Evolutionary conservation across 805 yeast species (phyloP).

Genomic region (Debaryomyces castellii): DNA sequence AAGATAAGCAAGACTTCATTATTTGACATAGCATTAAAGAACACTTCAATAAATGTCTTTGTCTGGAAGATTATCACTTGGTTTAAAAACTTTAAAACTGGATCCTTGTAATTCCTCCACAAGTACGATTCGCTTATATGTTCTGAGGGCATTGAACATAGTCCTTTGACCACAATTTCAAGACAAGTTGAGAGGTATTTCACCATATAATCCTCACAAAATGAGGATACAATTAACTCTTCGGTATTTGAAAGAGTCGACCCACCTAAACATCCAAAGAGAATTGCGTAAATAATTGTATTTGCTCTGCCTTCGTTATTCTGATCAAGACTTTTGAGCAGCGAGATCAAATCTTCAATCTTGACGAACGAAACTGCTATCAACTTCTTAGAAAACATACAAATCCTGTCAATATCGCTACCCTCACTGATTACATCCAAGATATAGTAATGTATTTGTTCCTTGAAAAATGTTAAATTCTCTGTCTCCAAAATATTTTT

Average conservation of each 20-base stretch:
- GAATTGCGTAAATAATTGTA: slow-evolving; percentile 7
- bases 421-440: not conserved
- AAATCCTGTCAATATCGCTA: slow-evolving; percentile 1
- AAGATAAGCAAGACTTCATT: slow-evolving; percentile 18
- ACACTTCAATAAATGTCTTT: slow-evolving; percentile 19
- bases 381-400: slow-evolving; percentile 14
- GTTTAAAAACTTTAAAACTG: slow-evolving; percentile 11
- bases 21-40: slow-evolving; percentile 14
- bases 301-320: slow-evolving; percentile 1
- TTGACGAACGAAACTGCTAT: slow-evolving; percentile 11
- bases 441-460: slow-evolving; percentile 7
- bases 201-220: slow-evolving; percentile 12
- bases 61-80: slow-evolving; percentile 16
- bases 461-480: slow-evolving; percentile 6
- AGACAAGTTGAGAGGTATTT: slow-evolving; percentile 11
- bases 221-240: slow-evolving; percentile 10
- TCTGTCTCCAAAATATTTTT: slow-evolving; percentile 5
- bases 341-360: not conserved
- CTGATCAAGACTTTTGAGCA: not conserved
- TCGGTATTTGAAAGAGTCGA: slow-evolving; percentile 8
- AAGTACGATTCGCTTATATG: slow-evolving; percentile 2
- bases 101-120: slow-evolving; percentile 4
- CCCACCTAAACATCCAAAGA: slow-evolving; percentile 7
- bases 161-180: slow-evolving; percentile 10
- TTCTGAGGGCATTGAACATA: slow-evolving; percentile 5